Evolutionary conservation across 371 early-diverging fungal species (phyloP), one percentile per base, ranked within the genome.

Genomic region (Syncephalastrum monosporum): DNA sequence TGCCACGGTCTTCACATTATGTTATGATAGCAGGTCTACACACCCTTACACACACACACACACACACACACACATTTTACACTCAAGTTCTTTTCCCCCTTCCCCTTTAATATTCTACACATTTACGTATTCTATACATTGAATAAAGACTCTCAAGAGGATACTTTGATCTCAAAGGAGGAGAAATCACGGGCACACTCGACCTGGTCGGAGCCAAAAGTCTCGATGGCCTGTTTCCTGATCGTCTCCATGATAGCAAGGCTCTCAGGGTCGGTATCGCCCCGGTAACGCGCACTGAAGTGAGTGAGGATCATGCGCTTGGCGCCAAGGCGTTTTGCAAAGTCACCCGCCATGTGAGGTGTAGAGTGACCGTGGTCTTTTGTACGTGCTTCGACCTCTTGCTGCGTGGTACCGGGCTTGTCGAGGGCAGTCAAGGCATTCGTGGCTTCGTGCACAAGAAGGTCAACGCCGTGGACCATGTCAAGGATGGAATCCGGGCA

Each of bases 391-490:
- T 70, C 62, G 0, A 79, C 75, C 21, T 69, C 53, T 43, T 68
- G 68, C 5, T 65, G 60, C 27, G 68, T 68, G 1, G 56, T 50
- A 4, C 48, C 48, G 15, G 45, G 33, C 38, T 42, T 57, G 52
- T 69, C 75, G 15, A 82, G 47, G 21, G 65, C 59, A 1, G 79
- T 79, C 42, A 74, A 29, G 6, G 84, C 79, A 57, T 86, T 86
- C 2, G 86, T 86, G 0, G 86, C 82, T 57, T 86, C 86, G 56
- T 86, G 86, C 2, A 84, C 70, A 0, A 86, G 53, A 7, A 86
- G 25, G 17, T 74, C 69, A 15, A 67, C 65, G 5, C 53, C 55
- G 2, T 27, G 19, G 38, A 33, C 38, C 38, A 33, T 33, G 10
- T 33, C 38, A 2, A 33, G 7, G 2, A 33, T 33, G 10, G 38